Percentiles rank a stretch among this genome's conserved stretches.
Evolutionary conservation across 805 yeast genomes (phyloP).

Genomic region (Lachancea thermotolerans): DNA sequence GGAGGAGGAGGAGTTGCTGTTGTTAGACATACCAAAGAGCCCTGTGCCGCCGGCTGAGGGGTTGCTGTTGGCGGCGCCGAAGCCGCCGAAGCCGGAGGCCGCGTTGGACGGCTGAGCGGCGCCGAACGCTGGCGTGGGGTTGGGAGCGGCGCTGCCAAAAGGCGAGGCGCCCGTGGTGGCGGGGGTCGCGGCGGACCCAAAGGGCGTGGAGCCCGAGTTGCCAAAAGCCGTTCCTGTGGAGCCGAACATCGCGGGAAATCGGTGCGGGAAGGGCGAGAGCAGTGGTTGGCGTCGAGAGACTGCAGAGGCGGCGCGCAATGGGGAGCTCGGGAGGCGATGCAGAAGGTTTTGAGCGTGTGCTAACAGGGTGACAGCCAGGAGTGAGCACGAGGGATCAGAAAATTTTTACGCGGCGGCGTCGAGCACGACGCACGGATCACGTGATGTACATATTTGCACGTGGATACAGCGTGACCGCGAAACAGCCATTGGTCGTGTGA

Average conservation of each 20-base stretch:
- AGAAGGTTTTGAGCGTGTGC: neutral
- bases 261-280: no score
- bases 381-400: no score
- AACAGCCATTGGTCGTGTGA: no score
- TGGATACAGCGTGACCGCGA: no score
- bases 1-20: constrained; percentile 13
- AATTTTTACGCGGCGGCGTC: no score
- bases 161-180: constrained; percentile 26
- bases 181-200: constrained; percentile 16
- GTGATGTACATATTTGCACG: no score
- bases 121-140: constrained; percentile 34
- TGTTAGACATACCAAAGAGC: constrained; percentile 28
- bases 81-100: constrained; percentile 32
- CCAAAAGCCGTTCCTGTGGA: constrained; percentile 26
- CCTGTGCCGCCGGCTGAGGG: constrained; percentile 13
- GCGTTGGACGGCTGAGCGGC: constrained; percentile 24
- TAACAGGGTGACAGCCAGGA: no score
- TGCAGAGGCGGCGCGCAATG: no score
- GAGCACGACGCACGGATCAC: no score
- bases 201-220: constrained; percentile 22
- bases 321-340: no score
- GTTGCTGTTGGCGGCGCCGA: constrained; percentile 14
- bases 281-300: no score
- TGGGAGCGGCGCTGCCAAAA: constrained; percentile 29
- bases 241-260: constrained; percentile 14